A percentile compares a stretch with the other conserved stretches of the same genome.
phyloP scores from a whole-genome alignment of 345 rosid species.

The Psidium friedrichsthalianum region DNA sequence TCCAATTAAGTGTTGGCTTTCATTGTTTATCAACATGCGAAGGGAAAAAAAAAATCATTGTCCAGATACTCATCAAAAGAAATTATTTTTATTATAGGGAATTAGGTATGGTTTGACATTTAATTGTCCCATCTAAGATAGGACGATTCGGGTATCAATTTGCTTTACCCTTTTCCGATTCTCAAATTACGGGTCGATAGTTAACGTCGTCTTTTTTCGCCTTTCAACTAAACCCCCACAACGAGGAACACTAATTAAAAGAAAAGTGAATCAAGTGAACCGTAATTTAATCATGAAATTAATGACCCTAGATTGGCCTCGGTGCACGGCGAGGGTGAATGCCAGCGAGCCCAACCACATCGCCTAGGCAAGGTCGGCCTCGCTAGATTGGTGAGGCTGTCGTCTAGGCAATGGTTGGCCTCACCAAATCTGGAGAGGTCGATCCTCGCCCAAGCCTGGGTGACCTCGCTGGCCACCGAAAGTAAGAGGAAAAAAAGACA shows the following conservation, averaged over 20 bases:
- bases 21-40: constrained; percentile 5
- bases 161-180: background rate
- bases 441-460: no score
- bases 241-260: background rate
- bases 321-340: no score
- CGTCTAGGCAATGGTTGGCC: no score
- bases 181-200: background rate
- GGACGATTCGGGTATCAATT: background rate
- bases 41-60: background rate
- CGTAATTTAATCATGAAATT: background rate
- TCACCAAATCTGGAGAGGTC: no score
- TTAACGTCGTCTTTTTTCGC: background rate
- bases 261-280: background rate
- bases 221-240: background rate
- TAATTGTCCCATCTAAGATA: background rate
- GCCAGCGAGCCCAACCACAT: no score
- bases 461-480: no score
- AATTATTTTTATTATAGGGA: background rate
- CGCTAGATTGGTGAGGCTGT: no score
- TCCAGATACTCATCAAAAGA: background rate
- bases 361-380: no score
- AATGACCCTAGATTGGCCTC: background rate
- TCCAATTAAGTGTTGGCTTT: constrained; percentile 16
- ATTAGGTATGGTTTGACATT: background rate
- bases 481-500: no score